Conservation (phyloP, 495 filamentous ascomycete genomes). For the Talaromyces borbonicus region DNA sequence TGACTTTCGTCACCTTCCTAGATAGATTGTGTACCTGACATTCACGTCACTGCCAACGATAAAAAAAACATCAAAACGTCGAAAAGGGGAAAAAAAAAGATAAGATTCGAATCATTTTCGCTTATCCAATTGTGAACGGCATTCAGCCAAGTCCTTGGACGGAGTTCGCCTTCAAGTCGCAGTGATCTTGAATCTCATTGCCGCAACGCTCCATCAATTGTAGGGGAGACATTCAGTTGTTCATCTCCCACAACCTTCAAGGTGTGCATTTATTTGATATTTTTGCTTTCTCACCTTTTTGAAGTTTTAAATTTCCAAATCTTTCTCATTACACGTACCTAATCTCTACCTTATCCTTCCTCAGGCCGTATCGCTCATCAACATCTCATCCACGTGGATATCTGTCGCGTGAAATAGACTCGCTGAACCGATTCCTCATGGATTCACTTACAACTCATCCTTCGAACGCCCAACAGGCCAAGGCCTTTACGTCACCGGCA, state of each 20-base stretch:
- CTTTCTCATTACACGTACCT: too few species aligned
- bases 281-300: conserved; percentile 8
- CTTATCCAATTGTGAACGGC: not conserved
- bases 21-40: too few species aligned
- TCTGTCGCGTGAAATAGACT: conserved; percentile 20
- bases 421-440: conserved; percentile 37
- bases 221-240: conserved; percentile 99
- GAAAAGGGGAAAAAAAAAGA: conserved; percentile 12
- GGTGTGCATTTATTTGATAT: conserved; percentile 22
- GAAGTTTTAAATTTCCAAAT: too few species aligned
- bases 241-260: conserved; percentile 85
- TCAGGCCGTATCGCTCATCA: conserved; percentile 7
- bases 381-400: conserved; percentile 12
- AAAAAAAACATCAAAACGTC: too few species aligned
- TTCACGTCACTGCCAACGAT: too few species aligned
- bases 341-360: conserved; percentile 10
- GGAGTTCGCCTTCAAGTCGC: conserved; percentile 2
- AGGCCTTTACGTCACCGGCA: conserved; percentile 80
- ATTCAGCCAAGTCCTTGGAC: not conserved
- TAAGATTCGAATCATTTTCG: conserved; percentile 3
- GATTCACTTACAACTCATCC: conserved; percentile 85
- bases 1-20: too few species aligned
- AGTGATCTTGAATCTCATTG: not conserved
- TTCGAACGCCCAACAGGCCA: conserved; percentile 76
- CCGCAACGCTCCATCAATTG: conserved; percentile 18